Evolutionary conservation across 2,329 filamentous ascomycete species (phyloP).

Genomic region (Byssoonygena ceratinophila): DNA sequence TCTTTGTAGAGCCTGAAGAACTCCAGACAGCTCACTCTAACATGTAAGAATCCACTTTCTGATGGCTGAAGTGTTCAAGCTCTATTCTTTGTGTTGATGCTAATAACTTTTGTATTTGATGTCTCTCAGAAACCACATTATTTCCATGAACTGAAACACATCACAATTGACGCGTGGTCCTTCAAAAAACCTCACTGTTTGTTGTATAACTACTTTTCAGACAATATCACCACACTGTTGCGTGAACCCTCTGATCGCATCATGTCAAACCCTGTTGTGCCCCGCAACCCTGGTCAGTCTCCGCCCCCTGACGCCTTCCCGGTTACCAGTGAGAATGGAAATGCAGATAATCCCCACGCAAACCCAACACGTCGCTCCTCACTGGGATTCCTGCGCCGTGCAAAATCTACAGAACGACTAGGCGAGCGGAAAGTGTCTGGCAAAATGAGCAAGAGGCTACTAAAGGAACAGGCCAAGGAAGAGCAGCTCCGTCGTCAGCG

Average conservation of each 20-base stretch:
- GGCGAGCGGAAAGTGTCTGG: conserved; percentile 41
- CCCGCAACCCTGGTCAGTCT: conserved; percentile 9
- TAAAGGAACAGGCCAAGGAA: conserved; percentile 33
- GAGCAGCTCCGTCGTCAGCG: conserved; percentile 47
- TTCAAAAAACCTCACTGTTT: not conserved
- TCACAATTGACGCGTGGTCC: not conserved
- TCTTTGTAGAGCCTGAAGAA: not conserved
- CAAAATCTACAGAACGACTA: conserved; percentile 55
- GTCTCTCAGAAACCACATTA: not conserved
- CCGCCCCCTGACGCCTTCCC: conserved; percentile 11
- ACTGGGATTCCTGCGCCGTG: conserved; percentile 53
- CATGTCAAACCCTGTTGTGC: conserved; percentile 8
- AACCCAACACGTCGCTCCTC: conserved; percentile 37
- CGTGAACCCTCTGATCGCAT: not conserved
- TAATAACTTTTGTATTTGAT: not conserved
- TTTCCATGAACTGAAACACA: conserved; percentile 4
- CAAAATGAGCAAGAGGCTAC: conserved; percentile 29
- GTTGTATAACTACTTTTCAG: not conserved
- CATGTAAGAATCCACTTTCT: not conserved
- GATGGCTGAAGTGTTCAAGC: not conserved
- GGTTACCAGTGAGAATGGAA: conserved; percentile 8
- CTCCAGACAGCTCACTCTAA: not conserved
- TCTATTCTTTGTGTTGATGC: conserved; percentile 1
- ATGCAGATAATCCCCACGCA: not conserved
- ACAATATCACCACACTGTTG: not conserved